These are phyloP conservation scores for Termitomyces eurrhizus DNA, from an alignment of 768 basidiomycete genomes.

Conservation along the genomic window DNA sequence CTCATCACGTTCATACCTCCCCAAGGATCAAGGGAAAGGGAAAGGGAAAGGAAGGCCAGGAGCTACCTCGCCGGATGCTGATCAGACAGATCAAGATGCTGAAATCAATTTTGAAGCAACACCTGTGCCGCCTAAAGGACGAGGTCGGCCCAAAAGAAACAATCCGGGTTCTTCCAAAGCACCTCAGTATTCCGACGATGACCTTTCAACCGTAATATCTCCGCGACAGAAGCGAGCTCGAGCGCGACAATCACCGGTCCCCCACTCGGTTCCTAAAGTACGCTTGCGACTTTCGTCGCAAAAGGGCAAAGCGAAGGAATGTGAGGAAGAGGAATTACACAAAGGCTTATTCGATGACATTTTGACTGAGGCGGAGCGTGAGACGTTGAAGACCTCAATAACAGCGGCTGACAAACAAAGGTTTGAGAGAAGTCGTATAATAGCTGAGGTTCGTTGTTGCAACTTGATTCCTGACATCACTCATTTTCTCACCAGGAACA, in stretches of 20 bases:
- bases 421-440: constrained; percentile 69
- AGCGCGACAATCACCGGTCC: constrained; percentile 30
- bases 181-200: constrained; percentile 22
- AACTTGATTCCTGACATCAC: constrained; percentile 9
- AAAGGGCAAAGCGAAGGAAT: constrained; percentile 67
- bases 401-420: constrained; percentile 53
- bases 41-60: constrained; percentile 29
- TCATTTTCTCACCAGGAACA: constrained; percentile 36
- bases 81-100: constrained; percentile 29
- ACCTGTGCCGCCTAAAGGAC: constrained; percentile 16
- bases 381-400: constrained; percentile 67
- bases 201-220: constrained; percentile 15
- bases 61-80: constrained; percentile 31
- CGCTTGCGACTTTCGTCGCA: constrained; percentile 45
- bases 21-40: constrained; percentile 12
- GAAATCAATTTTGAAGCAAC: constrained; percentile 23
- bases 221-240: constrained; percentile 42
- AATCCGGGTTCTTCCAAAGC: constrained; percentile 17
- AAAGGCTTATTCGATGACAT: constrained; percentile 84
- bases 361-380: constrained; percentile 62
- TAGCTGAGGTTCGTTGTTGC: constrained; percentile 61
- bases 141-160: constrained; percentile 23
- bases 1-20: constrained; percentile 26
- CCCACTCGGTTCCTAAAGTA: constrained; percentile 31
- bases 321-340: constrained; percentile 55